phyloP scores from a whole-genome alignment of 495 filamentous ascomycete genomes.

The Aspergillus asperescens region DNA sequence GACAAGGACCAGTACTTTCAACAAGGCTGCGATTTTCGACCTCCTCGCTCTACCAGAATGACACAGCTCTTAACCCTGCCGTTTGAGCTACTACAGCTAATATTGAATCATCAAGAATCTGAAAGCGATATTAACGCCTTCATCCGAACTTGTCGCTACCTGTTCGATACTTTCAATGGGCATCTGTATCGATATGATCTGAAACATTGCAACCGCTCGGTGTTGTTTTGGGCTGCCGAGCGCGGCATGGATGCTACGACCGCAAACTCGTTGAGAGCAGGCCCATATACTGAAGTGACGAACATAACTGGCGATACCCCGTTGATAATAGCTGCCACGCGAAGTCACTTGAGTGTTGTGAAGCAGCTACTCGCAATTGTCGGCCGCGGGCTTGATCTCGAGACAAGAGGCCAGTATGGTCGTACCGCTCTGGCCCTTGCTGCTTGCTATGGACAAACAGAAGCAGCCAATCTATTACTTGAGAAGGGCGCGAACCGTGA shows the following conservation, averaged over 20 bases:
- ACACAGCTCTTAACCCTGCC: constrained; percentile 15
- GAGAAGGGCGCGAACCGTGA: not conserved
- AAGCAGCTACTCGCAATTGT: not conserved
- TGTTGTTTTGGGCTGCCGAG: constrained; percentile 22
- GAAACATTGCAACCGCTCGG: constrained; percentile 16
- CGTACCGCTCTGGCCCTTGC: not conserved
- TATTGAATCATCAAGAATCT: constrained; percentile 19
- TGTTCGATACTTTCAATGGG: constrained; percentile 21
- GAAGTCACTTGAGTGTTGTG: not conserved
- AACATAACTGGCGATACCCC: not conserved
- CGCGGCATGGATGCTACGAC: not conserved
- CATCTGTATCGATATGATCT: constrained; percentile 26
- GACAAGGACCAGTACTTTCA: too few relatives aligned
- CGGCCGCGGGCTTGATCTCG: not conserved
- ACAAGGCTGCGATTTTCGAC: too few relatives aligned
- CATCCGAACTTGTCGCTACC: constrained; percentile 16
- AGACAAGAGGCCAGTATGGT: not conserved
- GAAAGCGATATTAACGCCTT: constrained; percentile 27
- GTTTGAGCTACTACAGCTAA: constrained; percentile 22
- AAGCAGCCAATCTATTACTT: constrained; percentile 10
- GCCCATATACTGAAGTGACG: constrained; percentile 3
- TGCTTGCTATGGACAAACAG: not conserved
- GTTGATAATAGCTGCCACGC: not conserved
- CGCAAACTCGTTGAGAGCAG: not conserved
- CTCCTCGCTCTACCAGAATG: too few relatives aligned